Percentiles rank a stretch among this genome's conserved stretches.
Conservation (phyloP, 2,329 filamentous ascomycete genomes). For the Xylariaceae sp. region DNA sequence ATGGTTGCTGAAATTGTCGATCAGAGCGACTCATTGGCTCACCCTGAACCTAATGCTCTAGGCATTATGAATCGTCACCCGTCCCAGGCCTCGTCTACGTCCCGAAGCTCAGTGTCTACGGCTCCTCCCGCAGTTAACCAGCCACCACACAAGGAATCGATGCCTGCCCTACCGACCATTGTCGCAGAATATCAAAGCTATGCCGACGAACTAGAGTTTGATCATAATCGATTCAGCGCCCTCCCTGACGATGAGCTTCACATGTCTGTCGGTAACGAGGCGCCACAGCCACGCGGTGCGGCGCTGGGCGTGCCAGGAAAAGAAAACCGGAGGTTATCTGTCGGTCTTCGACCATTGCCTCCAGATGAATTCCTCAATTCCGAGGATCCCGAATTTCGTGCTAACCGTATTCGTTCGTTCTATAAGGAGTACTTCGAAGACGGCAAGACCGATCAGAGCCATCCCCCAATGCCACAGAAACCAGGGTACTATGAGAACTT, state of each 20-base stretch:
- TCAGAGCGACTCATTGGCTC: slow-evolving; percentile 22
- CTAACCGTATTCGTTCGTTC: slow-evolving; percentile 95
- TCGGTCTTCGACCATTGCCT: slow-evolving; percentile 77
- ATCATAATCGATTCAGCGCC: slow-evolving; percentile 16
- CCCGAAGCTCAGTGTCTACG: slow-evolving; percentile 25
- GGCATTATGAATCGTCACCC: slow-evolving; percentile 23
- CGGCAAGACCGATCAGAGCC: slow-evolving; percentile 32
- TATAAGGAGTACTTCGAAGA: slow-evolving; percentile 99
- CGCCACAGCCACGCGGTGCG: slow-evolving; percentile 25
- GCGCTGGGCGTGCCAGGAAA: slow-evolving; percentile 50
- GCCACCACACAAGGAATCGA: slow-evolving; percentile 33
- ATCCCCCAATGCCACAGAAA: slow-evolving; percentile 20
- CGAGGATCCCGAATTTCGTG: slow-evolving; percentile 89
- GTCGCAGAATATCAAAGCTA: slow-evolving; percentile 25
- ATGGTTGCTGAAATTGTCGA: slow-evolving; percentile 18
- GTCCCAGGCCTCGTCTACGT: slow-evolving; percentile 20
- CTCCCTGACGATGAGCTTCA: slow-evolving; percentile 30
- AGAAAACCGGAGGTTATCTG: slow-evolving; percentile 55
- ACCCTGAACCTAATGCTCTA: slow-evolving; percentile 17
- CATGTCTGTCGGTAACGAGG: slow-evolving; percentile 21
- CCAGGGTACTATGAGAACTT: slow-evolving; percentile 67
- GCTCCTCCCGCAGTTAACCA: slow-evolving; percentile 29
- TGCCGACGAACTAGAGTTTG: slow-evolving; percentile 24
- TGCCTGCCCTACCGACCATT: slow-evolving; percentile 25
- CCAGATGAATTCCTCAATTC: slow-evolving; percentile 71